A percentile compares a stretch with the other conserved stretches of the same genome.
Evolutionary conservation across 2,329 filamentous ascomycete species (phyloP).

Genomic region (Pezicula carpinea): DNA sequence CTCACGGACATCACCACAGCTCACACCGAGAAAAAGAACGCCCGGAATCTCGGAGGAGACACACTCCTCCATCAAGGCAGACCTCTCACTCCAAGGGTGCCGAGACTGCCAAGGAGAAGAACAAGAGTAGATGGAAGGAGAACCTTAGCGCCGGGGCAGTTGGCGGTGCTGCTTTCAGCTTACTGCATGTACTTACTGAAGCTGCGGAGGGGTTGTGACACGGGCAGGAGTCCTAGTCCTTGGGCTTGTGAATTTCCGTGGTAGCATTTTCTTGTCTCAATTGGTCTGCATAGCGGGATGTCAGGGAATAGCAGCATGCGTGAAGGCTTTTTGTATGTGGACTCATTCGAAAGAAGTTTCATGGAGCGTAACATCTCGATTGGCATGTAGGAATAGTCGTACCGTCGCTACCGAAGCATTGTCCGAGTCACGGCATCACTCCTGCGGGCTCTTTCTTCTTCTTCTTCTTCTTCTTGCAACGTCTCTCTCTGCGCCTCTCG

Average conservation of each 20-base stretch:
- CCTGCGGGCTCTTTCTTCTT: too few relatives aligned
- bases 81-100: background rate
- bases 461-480: too few relatives aligned
- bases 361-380: too few relatives aligned
- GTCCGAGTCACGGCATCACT: too few relatives aligned
- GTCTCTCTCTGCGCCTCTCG: too few relatives aligned
- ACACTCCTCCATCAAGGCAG: constrained; percentile 1
- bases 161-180: constrained; percentile 54
- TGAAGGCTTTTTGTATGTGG: background rate
- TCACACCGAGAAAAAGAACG: constrained; percentile 7
- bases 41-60: constrained; percentile 1
- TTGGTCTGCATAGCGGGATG: background rate
- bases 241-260: background rate
- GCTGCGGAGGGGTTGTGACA: constrained; percentile 37
- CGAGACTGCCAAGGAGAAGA: constrained; percentile 26
- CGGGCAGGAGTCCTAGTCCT: background rate
- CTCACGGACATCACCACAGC: background rate
- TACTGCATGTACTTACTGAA: constrained; percentile 54
- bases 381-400: too few relatives aligned
- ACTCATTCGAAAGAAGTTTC: too few relatives aligned
- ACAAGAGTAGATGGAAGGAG: constrained; percentile 44
- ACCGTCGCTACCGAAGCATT: too few relatives aligned
- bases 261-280: background rate
- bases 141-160: constrained; percentile 54
- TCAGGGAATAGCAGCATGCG: background rate